A percentile compares a stretch with the other conserved stretches of the same genome.
Evolutionary conservation across 345 rosid species (phyloP).

Genomic region (Gossypium ekmanianum): DNA sequence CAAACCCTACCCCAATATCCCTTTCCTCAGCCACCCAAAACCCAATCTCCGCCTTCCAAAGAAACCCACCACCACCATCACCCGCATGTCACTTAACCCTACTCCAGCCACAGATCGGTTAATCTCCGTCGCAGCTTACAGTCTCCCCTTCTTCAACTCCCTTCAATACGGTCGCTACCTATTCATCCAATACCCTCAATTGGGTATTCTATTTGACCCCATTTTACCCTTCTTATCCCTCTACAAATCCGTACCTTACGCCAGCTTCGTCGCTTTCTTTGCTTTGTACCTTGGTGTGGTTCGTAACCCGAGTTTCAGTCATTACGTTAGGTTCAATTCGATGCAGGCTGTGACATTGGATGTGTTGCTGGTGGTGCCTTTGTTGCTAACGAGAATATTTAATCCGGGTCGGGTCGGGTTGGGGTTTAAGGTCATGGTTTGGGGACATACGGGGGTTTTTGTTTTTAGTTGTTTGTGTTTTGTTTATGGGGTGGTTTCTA

Average conservation of each 20-base stretch:
- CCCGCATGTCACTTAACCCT: constrained; percentile 55
- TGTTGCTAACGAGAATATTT: constrained; percentile 55
- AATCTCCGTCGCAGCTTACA: constrained; percentile 66
- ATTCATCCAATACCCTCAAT: constrained; percentile 55
- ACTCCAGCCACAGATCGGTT: constrained; percentile 79
- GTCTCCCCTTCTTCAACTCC: constrained; percentile 83
- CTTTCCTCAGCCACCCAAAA: constrained; percentile 1
- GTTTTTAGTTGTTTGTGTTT: constrained; percentile 68
- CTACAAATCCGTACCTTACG: constrained; percentile 78
- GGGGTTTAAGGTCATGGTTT: constrained; percentile 54
- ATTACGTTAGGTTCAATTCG: constrained; percentile 70
- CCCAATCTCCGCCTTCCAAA: constrained; percentile 8
- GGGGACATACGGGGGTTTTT: constrained; percentile 74
- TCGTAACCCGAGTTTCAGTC: constrained; percentile 64
- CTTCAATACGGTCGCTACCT: constrained; percentile 84
- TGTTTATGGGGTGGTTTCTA: constrained; percentile 49
- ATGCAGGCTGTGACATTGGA: constrained; percentile 94
- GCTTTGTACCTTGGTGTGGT: constrained; percentile 80
- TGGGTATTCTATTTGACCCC: constrained; percentile 57
- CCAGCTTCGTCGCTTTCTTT: constrained; percentile 86
- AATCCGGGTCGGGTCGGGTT: constrained; percentile 64
- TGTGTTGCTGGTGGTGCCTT: constrained; percentile 71
- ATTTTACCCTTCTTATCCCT: constrained; percentile 56
- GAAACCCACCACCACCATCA: not conserved
- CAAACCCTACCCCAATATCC: constrained; percentile 13